Percentiles rank a stretch among this genome's conserved stretches.
Conservation (phyloP, 345 rosid species). For the Trapa bicornis region DNA sequence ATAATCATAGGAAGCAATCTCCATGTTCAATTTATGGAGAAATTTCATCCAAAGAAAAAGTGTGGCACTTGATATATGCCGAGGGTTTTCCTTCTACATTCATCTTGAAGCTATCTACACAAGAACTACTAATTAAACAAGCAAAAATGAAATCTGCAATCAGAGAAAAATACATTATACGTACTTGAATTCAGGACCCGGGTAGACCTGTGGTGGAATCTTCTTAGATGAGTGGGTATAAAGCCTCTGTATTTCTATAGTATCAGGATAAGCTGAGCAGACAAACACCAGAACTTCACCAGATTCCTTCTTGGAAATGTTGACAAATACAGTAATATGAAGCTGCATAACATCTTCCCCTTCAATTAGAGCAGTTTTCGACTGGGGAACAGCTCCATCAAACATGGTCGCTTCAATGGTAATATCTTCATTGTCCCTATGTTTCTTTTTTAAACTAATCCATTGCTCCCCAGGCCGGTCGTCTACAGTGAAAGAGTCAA, state of each 20-base stretch:
- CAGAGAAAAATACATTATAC: slow-evolving; percentile 8
- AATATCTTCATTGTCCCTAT: slow-evolving; percentile 51
- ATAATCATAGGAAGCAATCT: not conserved
- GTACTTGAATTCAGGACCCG: slow-evolving; percentile 75
- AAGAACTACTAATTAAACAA: not conserved
- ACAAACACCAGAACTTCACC: slow-evolving; percentile 47
- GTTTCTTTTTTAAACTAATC: slow-evolving; percentile 55
- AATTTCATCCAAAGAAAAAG: not conserved
- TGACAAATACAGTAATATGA: slow-evolving; percentile 63
- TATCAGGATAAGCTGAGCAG: slow-evolving; percentile 82
- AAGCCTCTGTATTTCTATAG: slow-evolving; percentile 46
- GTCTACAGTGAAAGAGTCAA: slow-evolving; percentile 42
- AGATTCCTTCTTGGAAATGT: slow-evolving; percentile 40
- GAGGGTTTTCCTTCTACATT: not conserved
- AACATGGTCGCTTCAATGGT: slow-evolving; percentile 79
- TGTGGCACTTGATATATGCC: not conserved
- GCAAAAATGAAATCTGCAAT: not conserved
- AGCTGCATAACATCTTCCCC: slow-evolving; percentile 31
- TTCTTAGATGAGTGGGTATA: slow-evolving; percentile 25
- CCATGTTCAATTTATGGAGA: no score
- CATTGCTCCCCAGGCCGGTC: slow-evolving; percentile 76
- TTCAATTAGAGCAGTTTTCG: slow-evolving; percentile 18
- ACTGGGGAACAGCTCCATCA: slow-evolving; percentile 48
- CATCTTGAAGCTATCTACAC: not conserved
- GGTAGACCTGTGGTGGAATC: slow-evolving; percentile 23